A percentile compares a stretch with the other conserved stretches of the same genome.
Evolutionary conservation across 306 rosid genomes (phyloP).

Genomic region (Acacia crassicarpa): DNA sequence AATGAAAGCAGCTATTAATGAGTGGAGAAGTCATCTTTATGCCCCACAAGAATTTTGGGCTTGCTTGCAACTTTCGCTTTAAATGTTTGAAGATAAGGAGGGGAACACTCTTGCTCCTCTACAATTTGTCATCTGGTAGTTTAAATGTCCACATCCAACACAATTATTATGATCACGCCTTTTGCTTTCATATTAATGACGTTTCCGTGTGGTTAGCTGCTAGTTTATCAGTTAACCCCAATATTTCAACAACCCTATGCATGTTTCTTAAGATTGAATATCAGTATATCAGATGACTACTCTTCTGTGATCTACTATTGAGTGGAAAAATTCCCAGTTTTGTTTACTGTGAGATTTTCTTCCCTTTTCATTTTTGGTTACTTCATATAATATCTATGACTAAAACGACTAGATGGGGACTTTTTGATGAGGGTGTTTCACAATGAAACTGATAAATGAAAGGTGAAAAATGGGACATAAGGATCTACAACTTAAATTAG

Average conservation of each 20-base stretch:
- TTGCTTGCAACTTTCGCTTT: conserved; percentile 30
- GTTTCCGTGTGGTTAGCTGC: neutral
- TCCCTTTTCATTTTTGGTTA: neutral
- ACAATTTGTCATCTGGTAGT: neutral
- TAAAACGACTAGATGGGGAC: neutral
- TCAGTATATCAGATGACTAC: neutral
- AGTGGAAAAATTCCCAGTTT: neutral
- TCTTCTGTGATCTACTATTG: neutral
- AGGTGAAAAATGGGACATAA: conserved; percentile 4
- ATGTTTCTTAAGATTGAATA: neutral
- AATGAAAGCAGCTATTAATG: conserved; percentile 5
- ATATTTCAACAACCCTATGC: neutral
- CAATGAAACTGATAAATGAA: neutral
- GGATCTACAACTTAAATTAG: neutral
- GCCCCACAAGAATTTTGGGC: conserved; percentile 12
- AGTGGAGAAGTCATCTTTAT: conserved; percentile 5
- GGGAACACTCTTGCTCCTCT: conserved; percentile 4
- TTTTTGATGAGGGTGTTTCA: neutral
- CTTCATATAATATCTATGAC: neutral
- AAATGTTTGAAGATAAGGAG: conserved; percentile 14
- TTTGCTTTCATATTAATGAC: neutral
- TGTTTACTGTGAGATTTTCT: neutral
- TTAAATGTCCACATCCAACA: conserved; percentile 15
- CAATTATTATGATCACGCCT: neutral
- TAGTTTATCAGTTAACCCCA: neutral